phyloP scores from a whole-genome alignment of 345 rosid species.

The Eucalyptus leucophloia region DNA sequence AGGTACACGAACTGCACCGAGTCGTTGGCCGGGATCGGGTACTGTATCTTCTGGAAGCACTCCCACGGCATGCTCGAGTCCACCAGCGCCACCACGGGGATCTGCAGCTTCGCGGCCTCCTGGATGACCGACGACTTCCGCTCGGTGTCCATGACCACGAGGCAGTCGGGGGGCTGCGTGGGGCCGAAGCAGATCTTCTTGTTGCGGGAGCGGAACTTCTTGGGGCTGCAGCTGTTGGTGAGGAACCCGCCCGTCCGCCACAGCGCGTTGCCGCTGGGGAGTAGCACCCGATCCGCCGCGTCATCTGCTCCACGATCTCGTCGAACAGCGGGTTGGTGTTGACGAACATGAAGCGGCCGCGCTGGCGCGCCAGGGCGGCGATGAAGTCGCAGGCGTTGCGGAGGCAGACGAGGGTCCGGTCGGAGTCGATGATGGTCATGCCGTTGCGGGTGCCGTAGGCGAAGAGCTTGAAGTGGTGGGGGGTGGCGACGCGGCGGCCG shows the following conservation, averaged over 20 bases:
- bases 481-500: slow-evolving; percentile 60
- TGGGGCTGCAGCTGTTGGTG: slow-evolving; percentile 84
- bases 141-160: slow-evolving; percentile 80
- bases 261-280: slow-evolving; percentile 38
- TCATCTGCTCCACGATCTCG: slow-evolving; percentile 73
- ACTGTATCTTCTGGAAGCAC: slow-evolving; percentile 53
- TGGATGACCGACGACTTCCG: slow-evolving; percentile 71
- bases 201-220: slow-evolving; percentile 81
- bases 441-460: slow-evolving; percentile 66
- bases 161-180: slow-evolving; percentile 76
- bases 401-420: slow-evolving; percentile 82
- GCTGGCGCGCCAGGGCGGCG: slow-evolving; percentile 42
- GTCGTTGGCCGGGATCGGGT: slow-evolving; percentile 90
- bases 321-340: slow-evolving; percentile 88
- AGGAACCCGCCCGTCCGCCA: slow-evolving; percentile 82
- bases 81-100: slow-evolving; percentile 85
- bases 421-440: slow-evolving; percentile 64
- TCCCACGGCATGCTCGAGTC: slow-evolving; percentile 86
- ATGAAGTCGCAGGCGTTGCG: slow-evolving; percentile 80
- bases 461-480: slow-evolving; percentile 79
- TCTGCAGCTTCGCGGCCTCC: slow-evolving; percentile 73
- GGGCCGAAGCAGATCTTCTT: slow-evolving; percentile 88
- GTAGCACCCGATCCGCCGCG: slow-evolving; percentile 53
- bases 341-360: slow-evolving; percentile 67
- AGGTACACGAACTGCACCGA: slow-evolving; percentile 90